Conservation (phyloP, 768 basidiomycete species). For the Russula sp. region DNA sequence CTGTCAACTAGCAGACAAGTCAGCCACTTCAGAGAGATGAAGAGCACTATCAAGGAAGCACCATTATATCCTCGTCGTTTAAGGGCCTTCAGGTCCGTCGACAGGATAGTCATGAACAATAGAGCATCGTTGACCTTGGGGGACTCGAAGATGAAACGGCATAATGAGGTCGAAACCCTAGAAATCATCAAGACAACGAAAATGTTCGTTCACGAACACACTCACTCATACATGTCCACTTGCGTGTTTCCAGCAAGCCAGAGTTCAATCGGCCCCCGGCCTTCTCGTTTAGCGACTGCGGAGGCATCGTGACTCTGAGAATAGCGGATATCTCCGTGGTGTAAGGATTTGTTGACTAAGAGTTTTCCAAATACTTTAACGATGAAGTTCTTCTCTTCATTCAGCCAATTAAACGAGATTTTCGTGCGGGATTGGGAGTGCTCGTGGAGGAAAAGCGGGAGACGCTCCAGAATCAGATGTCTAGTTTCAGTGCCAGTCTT, state of each 20-base stretch:
- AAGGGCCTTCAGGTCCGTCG: slow-evolving; percentile 77
- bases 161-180: slow-evolving; percentile 81
- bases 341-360: slow-evolving; percentile 52
- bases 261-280: slow-evolving; percentile 58
- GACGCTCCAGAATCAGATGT: slow-evolving; percentile 65
- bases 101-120: slow-evolving; percentile 88
- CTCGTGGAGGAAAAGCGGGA: slow-evolving; percentile 90
- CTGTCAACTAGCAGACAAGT: slow-evolving; percentile 62
- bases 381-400: slow-evolving; percentile 52
- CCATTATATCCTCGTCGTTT: slow-evolving; percentile 83
- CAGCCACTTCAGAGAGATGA: slow-evolving; percentile 12
- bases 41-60: slow-evolving; percentile 26
- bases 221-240: slow-evolving; percentile 90
- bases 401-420: slow-evolving; percentile 62
- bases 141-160: slow-evolving; percentile 67
- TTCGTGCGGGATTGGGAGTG: slow-evolving; percentile 60
- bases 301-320: slow-evolving; percentile 61
- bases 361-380: slow-evolving; percentile 64
- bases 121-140: slow-evolving; percentile 83
- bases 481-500: slow-evolving; percentile 47
- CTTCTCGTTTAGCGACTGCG: slow-evolving; percentile 52
- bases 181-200: background rate
- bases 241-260: slow-evolving; percentile 70
- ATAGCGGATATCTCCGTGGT: slow-evolving; percentile 41
- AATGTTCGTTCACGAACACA: slow-evolving; percentile 20